phyloP scores from a whole-genome alignment of 805 yeast species.

The Hanseniaspora valbyensis region DNA sequence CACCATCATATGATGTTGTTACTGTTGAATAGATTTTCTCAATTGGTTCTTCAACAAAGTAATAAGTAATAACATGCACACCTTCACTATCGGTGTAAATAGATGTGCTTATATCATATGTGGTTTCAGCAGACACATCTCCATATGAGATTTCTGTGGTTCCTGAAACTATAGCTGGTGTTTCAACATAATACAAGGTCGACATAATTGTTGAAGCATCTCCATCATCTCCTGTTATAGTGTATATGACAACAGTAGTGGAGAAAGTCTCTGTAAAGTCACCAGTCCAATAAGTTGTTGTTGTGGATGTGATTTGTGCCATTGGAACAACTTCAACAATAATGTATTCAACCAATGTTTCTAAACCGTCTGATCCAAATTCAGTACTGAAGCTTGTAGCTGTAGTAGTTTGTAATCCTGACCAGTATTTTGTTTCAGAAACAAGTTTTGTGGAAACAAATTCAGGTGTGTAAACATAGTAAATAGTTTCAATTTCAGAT shows the following conservation, averaged over 20 bases:
- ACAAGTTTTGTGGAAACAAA: not conserved
- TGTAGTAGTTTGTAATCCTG: not conserved
- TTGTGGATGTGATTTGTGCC: not conserved
- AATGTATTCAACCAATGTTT: not conserved
- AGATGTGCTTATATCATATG: conserved; percentile 14
- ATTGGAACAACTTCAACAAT: not conserved
- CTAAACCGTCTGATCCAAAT: not conserved
- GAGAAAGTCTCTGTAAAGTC: conserved; percentile 1
- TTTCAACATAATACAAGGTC: conserved; percentile 18
- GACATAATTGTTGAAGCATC: conserved; percentile 16
- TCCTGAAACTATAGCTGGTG: conserved; percentile 13
- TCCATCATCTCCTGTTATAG: conserved; percentile 9
- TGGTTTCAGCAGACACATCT: not conserved
- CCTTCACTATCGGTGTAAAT: conserved; percentile 17
- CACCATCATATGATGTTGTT: not conserved
- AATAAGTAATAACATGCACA: conserved; percentile 16
- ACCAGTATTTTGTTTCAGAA: not conserved
- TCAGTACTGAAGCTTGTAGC: not conserved
- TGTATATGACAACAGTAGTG: not conserved
- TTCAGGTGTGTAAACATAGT: conserved; percentile 3
- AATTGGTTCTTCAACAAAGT: conserved; percentile 19
- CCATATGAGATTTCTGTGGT: not conserved
- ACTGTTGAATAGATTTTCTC: not conserved
- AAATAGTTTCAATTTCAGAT: not conserved
- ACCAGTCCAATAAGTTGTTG: conserved; percentile 12